Evolutionary conservation across 768 basidiomycete genomes (phyloP), one percentile per base, ranked within the genome.

Genomic region (Lenzites betulinus): DNA sequence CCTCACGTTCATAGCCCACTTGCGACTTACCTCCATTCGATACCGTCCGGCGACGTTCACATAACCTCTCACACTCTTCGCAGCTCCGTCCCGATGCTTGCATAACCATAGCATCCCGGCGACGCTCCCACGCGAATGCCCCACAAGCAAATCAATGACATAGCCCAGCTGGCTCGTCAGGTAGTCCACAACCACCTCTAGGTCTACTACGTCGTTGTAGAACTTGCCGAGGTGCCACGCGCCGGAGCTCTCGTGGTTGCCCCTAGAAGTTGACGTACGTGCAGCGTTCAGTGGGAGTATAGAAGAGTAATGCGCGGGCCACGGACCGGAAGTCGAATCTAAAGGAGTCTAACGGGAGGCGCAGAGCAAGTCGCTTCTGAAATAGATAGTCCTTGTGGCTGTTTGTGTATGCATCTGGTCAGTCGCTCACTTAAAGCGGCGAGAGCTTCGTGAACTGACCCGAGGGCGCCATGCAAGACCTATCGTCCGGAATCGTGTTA

Each of bases 351-450:
- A 90, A 67, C 0, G 89, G 87, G 15, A 92, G 72, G 38, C 76
- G 78, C 39, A 73, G 70, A 2, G 89, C 89, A 20, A 93, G 83
- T 15, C 81, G 83, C 68, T 86, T 87, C 72, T 89, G 88, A 77
- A 88, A 92, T 49, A 93, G 71, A 74, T 93, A 93, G 70, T 93
- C 88, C 67, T 92, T 92, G 73, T 93, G 92, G 67, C 91, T 93
- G 72, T 23, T 25, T 49, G 11, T 33, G n/a, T n/a, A n/a, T n/a
- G n/a, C 30, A 33, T 5, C 6, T 33, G 30, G 11, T 33, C 30
- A 33, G 30, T 33, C 30, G 30, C n/a, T n/a, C n/a, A 33, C 11
- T 5, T 11, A 11, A 33, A 11, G 30, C 30, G 30, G 30, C 20
- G 26, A 3, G 3, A 16, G 20, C 15, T 5, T 26, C 22, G 26